Evolutionary conservation across 495 filamentous ascomycete species (phyloP).

Genomic region (Bombardia bombarda): DNA sequence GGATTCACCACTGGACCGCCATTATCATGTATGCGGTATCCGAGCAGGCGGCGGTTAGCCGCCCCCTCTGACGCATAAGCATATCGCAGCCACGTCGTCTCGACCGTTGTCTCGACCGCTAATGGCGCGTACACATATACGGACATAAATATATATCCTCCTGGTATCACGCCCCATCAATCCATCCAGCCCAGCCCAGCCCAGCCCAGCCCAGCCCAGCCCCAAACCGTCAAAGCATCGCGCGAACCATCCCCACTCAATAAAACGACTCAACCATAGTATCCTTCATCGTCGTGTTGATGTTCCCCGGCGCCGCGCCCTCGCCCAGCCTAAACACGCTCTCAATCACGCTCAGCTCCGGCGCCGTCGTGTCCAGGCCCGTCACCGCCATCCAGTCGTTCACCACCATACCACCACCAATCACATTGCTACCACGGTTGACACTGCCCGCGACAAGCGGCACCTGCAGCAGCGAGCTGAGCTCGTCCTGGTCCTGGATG

Average conservation of each 20-base stretch:
- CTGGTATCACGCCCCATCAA: too few relatives aligned
- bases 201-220: background rate
- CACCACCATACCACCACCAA: constrained; percentile 96
- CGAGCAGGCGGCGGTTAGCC: too few relatives aligned
- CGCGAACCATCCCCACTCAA: constrained; percentile 32
- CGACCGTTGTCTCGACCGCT: too few relatives aligned
- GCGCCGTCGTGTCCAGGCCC: constrained; percentile 91
- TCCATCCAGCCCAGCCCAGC: background rate
- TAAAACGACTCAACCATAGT: constrained; percentile 99
- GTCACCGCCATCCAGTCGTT: constrained; percentile 98
- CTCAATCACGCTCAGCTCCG: constrained; percentile 92
- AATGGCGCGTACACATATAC: too few relatives aligned
- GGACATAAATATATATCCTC: too few relatives aligned
- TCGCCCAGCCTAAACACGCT: constrained; percentile 90
- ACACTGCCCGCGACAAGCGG: constrained; percentile 90
- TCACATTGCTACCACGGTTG: constrained; percentile 86
- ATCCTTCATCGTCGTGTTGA: constrained; percentile 82
- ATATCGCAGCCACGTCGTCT: too few relatives aligned
- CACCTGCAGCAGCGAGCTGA: constrained; percentile 87
- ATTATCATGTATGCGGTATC: too few relatives aligned
- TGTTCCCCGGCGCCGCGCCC: constrained; percentile 63
- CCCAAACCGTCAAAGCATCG: background rate
- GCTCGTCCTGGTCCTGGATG: constrained; percentile 96
- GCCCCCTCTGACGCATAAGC: too few relatives aligned
- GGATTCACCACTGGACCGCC: too few relatives aligned